These are phyloP conservation scores for Rusavskia elegans DNA, from an alignment of 495 filamentous ascomycete species.

Conservation along the genomic window DNA sequence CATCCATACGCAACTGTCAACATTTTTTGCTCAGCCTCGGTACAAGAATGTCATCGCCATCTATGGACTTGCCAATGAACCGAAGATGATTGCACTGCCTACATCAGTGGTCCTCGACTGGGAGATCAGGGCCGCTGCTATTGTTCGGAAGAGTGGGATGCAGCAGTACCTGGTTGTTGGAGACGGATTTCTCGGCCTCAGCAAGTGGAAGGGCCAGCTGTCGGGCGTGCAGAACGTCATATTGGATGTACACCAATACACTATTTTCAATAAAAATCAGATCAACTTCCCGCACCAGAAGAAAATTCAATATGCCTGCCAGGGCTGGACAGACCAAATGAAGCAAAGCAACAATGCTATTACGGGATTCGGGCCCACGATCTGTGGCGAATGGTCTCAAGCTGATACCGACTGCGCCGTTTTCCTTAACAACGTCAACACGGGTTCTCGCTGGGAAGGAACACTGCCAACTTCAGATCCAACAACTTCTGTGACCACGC, in stretches of 20 bases:
- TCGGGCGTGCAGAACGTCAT: slow-evolving; percentile 38
- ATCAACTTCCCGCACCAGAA: slow-evolving; percentile 55
- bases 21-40: slow-evolving; percentile 72
- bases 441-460: slow-evolving; percentile 83
- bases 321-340: slow-evolving; percentile 70
- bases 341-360: slow-evolving; percentile 46
- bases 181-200: slow-evolving; percentile 69
- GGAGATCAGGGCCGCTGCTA: slow-evolving; percentile 44
- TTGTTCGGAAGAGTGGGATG: slow-evolving; percentile 57
- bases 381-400: slow-evolving; percentile 95
- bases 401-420: slow-evolving; percentile 90
- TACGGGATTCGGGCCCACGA: slow-evolving; percentile 88
- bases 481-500: slow-evolving; percentile 35
- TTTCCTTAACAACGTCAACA: slow-evolving; percentile 79
- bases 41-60: slow-evolving; percentile 73
- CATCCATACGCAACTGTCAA: slow-evolving; percentile 59
- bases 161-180: slow-evolving; percentile 54
- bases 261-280: slow-evolving; percentile 69
- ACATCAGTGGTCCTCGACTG: slow-evolving; percentile 46
- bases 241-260: slow-evolving; percentile 88
- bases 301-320: slow-evolving; percentile 74
- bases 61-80: slow-evolving; percentile 81
- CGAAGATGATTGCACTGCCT: slow-evolving; percentile 53
- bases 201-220: slow-evolving; percentile 61
- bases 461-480: slow-evolving; percentile 47